Conservation (phyloP, 805 yeast species). For the Zygosaccharomyces pseudorouxii region DNA sequence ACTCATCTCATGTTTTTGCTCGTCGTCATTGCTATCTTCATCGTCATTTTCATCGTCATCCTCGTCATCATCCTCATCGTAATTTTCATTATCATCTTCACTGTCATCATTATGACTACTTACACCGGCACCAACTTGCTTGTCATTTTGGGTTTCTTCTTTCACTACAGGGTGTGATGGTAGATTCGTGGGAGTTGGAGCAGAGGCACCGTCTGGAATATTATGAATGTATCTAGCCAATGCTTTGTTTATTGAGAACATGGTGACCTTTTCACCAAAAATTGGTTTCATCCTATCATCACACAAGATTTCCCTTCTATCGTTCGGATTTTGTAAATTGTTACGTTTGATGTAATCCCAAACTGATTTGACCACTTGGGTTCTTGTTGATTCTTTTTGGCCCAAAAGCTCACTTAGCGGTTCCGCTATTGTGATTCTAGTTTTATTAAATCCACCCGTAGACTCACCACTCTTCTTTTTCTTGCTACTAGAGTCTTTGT, state of each 20-base stretch:
- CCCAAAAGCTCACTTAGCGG: constrained; percentile 49
- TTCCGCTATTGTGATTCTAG: constrained; percentile 47
- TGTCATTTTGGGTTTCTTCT: neutral
- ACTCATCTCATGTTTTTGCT: neutral
- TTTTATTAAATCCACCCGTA: constrained; percentile 34
- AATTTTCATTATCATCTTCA: neutral
- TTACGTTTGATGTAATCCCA: constrained; percentile 68
- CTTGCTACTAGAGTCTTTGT: constrained; percentile 6
- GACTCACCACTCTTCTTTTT: constrained; percentile 11
- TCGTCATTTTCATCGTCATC: neutral
- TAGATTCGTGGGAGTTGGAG: neutral
- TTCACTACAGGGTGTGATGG: neutral
- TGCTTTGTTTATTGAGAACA: constrained; percentile 55
- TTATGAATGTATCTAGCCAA: constrained; percentile 48
- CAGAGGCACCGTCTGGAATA: constrained; percentile 22
- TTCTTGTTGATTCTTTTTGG: constrained; percentile 47
- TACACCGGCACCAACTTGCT: neutral
- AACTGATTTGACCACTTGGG: constrained; percentile 62
- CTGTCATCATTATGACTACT: neutral
- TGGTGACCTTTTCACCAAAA: constrained; percentile 56
- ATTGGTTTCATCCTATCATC: constrained; percentile 53
- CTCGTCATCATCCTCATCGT: neutral
- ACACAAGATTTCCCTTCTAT: constrained; percentile 59
- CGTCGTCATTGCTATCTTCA: neutral
- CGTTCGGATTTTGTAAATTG: constrained; percentile 61